These are phyloP conservation scores for Rugosomyces carneus DNA, from an alignment of 1,284 basidiomycete species.

Conservation along the genomic window DNA sequence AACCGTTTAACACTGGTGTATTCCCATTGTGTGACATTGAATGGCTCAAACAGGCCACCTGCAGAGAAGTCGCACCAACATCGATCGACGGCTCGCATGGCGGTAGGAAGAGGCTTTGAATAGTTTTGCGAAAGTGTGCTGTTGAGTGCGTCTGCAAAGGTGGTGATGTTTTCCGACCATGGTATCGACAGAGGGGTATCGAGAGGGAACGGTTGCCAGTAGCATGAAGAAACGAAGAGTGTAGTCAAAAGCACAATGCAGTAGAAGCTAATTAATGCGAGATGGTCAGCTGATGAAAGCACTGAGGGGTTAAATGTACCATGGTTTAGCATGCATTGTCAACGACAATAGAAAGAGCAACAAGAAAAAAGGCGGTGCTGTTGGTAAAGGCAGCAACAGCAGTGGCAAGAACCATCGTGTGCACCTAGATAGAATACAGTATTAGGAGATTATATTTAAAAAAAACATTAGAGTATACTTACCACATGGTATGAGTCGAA, in stretches of 20 bases:
- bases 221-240: slow-evolving; percentile 76
- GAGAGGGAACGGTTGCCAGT: slow-evolving; percentile 74
- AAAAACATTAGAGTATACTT: slow-evolving; percentile 13
- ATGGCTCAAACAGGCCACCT: slow-evolving; percentile 61
- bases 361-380: slow-evolving; percentile 70
- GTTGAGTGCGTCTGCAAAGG: slow-evolving; percentile 58
- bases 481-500: slow-evolving; percentile 27
- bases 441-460: too few relatives aligned
- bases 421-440: too few relatives aligned
- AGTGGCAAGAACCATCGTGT: slow-evolving; percentile 79
- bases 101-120: slow-evolving; percentile 33
- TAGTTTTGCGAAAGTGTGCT: slow-evolving; percentile 30
- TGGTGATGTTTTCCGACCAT: slow-evolving; percentile 63
- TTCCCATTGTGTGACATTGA: slow-evolving; percentile 71
- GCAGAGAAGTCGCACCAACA: slow-evolving; percentile 75
- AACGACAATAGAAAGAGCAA: slow-evolving; percentile 67
- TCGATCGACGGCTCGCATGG: slow-evolving; percentile 60
- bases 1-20: slow-evolving; percentile 47
- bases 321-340: slow-evolving; percentile 72
- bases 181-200: slow-evolving; percentile 54
- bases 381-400: slow-evolving; percentile 69
- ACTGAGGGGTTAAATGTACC: slow-evolving; percentile 39
- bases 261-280: slow-evolving; percentile 55
- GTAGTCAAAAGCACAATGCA: slow-evolving; percentile 74
- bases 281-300: slow-evolving; percentile 11